A percentile compares a stretch with the other conserved stretches of the same genome.
These are phyloP conservation scores for Trichocladium uniseriatum DNA, from an alignment of 495 filamentous ascomycete species.

Conservation along the genomic window DNA sequence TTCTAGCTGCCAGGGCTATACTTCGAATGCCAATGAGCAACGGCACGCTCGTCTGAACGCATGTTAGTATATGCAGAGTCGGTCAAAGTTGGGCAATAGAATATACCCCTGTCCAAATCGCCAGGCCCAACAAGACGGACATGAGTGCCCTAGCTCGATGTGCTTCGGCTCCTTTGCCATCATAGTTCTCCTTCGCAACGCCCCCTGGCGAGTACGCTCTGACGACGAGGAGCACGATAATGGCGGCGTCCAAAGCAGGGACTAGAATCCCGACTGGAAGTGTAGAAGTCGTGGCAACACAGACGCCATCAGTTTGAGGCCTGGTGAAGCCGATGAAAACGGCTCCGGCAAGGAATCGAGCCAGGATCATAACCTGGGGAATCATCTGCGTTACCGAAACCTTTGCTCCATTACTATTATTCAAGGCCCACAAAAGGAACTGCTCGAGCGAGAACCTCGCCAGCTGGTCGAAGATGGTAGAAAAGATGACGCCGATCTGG, in stretches of 20 bases:
- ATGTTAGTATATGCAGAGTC: slow-evolving; percentile 14
- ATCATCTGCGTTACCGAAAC: slow-evolving; percentile 20
- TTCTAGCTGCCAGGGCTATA: slow-evolving; percentile 35
- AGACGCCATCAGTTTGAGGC: slow-evolving; percentile 41
- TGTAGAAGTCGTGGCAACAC: slow-evolving; percentile 37
- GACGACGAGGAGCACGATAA: slow-evolving; percentile 32
- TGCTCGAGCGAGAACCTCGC: slow-evolving; percentile 41
- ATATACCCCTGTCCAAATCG: slow-evolving; percentile 42
- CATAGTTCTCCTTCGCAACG: slow-evolving; percentile 12
- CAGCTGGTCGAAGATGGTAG: slow-evolving; percentile 45
- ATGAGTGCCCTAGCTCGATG: slow-evolving; percentile 30
- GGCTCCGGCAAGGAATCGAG: slow-evolving; percentile 38
- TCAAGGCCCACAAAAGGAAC: slow-evolving; percentile 43
- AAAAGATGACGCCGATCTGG: slow-evolving; percentile 40
- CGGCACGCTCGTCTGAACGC: slow-evolving; percentile 37
- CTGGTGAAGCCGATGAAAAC: slow-evolving; percentile 43
- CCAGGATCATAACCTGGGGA: slow-evolving; percentile 35
- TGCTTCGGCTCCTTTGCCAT: slow-evolving; percentile 12
- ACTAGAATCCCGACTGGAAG: slow-evolving; percentile 36
- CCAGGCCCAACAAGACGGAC: slow-evolving; percentile 34
- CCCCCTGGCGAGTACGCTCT: slow-evolving; percentile 28
- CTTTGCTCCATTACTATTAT: slow-evolving; percentile 26
- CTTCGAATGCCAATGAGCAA: slow-evolving; percentile 37
- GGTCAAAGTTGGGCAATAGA: background rate
- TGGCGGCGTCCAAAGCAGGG: slow-evolving; percentile 37